These are phyloP conservation scores for Pholiota molesta DNA, from an alignment of 768 basidiomycete genomes.

Conservation along the genomic window DNA sequence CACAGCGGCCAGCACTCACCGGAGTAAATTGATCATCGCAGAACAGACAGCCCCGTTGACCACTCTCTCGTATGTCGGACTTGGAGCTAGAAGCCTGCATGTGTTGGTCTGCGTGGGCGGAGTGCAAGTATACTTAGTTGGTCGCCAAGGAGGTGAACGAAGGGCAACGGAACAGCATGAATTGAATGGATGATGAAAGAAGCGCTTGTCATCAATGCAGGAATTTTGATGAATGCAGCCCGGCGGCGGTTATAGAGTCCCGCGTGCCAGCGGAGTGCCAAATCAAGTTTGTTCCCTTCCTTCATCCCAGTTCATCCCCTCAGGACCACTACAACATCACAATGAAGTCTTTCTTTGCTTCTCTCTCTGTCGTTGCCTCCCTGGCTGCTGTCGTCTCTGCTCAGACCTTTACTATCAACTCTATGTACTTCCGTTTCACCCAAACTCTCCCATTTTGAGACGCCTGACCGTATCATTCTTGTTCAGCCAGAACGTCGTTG, in stretches of 20 bases:
- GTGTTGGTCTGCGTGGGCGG: too few species aligned
- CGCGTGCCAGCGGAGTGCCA: slow-evolving; percentile 9
- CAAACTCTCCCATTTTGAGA: neutral
- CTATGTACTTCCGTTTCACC: slow-evolving; percentile 25
- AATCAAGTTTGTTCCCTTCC: neutral
- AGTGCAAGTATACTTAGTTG: too few species aligned
- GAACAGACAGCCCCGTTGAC: too few species aligned
- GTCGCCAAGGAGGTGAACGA: too few species aligned
- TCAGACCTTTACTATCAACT: slow-evolving; percentile 27
- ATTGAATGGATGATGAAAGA: neutral
- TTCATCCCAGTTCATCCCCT: neutral
- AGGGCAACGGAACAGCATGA: neutral
- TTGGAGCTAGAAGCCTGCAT: too few species aligned
- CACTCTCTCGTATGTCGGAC: too few species aligned
- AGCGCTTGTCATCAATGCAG: slow-evolving; percentile 1
- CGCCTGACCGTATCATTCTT: slow-evolving; percentile 5
- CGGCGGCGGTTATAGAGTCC: slow-evolving; percentile 6
- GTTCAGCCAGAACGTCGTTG: slow-evolving; percentile 24
- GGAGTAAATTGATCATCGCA: too few species aligned
- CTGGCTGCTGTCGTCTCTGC: slow-evolving; percentile 24
- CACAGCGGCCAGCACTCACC: too few species aligned
- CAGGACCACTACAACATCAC: neutral
- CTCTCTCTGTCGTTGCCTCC: slow-evolving; percentile 20
- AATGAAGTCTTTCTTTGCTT: slow-evolving; percentile 28
- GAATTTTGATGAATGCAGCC: neutral